A percentile compares a stretch with the other conserved stretches of the same genome.
phyloP scores from a whole-genome alignment of 78 protist genomes.

The Dictyostelium firmibasis region DNA sequence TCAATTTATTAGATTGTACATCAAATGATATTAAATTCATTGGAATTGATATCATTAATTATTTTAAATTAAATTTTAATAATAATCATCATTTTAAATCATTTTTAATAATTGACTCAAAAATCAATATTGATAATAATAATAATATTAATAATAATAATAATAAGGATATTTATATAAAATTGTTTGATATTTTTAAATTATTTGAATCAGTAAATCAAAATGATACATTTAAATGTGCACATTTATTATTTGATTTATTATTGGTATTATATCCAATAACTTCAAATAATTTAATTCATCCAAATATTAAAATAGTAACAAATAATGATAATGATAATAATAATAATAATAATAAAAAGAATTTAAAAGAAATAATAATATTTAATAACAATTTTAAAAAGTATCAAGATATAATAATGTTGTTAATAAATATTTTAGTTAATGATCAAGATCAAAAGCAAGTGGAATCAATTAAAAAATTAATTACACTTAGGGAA shows the following conservation, averaged over 20 bases:
- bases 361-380: neutral
- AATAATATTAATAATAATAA: neutral
- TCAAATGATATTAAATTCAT: neutral
- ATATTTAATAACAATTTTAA: neutral
- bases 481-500: neutral
- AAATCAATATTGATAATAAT: too few species aligned
- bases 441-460: neutral
- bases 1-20: neutral
- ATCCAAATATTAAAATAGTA: neutral
- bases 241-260: neutral
- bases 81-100: neutral
- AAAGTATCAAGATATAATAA: neutral
- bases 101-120: neutral
- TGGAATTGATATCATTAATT: neutral
- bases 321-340: neutral
- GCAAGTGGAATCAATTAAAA: neutral
- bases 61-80: neutral
- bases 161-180: neutral
- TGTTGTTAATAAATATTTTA: neutral
- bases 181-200: neutral
- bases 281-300: neutral
- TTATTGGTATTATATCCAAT: neutral
- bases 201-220: neutral
- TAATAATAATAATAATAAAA: neutral
- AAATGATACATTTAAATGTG: neutral